These are phyloP conservation scores for Aschersonia sp. DNA, from an alignment of 2,329 filamentous ascomycete species.

Conservation along the genomic window DNA sequence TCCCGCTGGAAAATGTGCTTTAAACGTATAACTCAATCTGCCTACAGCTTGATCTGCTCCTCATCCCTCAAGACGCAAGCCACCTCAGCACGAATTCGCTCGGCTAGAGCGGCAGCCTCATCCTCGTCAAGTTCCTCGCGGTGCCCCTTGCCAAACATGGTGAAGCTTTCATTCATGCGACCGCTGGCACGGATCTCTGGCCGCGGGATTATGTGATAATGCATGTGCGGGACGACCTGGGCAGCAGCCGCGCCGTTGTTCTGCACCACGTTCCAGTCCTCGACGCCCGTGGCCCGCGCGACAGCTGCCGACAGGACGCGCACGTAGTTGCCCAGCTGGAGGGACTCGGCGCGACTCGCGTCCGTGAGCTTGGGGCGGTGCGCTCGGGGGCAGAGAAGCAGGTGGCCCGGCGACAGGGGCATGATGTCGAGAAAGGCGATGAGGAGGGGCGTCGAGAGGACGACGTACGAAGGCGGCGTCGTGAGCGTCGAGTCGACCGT, in stretches of 20 bases:
- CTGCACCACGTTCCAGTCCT: conserved; percentile 93
- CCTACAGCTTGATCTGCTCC: conserved; percentile 9
- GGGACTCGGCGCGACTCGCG: conserved; percentile 45
- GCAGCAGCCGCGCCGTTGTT: conserved; percentile 85
- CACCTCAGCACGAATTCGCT: conserved; percentile 33
- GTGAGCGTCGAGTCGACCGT: conserved; percentile 18
- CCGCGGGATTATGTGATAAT: conserved; percentile 87
- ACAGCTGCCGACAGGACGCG: conserved; percentile 61
- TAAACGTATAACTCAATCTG: too few species aligned
- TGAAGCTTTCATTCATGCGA: conserved; percentile 49
- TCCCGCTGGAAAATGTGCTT: conserved; percentile 13
- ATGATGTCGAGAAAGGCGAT: conserved; percentile 89
- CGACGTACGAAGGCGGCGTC: conserved; percentile 39
- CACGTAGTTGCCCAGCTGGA: conserved; percentile 52
- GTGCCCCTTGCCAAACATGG: conserved; percentile 66
- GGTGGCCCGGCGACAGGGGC: conserved; percentile 69
- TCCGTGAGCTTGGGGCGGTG: conserved; percentile 71
- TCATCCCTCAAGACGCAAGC: conserved; percentile 31
- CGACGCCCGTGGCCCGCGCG: conserved; percentile 50
- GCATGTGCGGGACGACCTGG: conserved; percentile 84
- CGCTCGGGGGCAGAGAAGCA: conserved; percentile 63
- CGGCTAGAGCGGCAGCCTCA: conserved; percentile 48
- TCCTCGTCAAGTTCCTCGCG: conserved; percentile 65
- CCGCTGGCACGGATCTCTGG: conserved; percentile 48
- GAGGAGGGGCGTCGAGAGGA: conserved; percentile 63